Conservation (phyloP, 495 filamentous ascomycete species). For the Talaromyces adpressus region DNA sequence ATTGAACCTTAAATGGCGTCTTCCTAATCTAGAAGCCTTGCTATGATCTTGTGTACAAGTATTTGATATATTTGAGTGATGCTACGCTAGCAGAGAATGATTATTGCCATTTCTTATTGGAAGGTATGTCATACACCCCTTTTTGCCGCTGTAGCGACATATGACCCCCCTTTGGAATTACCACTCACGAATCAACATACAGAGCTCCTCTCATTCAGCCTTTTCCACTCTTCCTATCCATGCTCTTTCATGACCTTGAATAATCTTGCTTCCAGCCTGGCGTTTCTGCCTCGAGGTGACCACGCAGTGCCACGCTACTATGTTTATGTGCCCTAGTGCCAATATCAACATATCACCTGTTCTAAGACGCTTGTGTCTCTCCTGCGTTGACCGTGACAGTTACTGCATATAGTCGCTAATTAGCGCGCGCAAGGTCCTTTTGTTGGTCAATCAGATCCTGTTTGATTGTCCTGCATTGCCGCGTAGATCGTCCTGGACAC, state of each 20-base stretch:
- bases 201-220: not conserved
- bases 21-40: conserved; percentile 1
- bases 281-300: conserved; percentile 7
- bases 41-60: not conserved
- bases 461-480: conserved; percentile 6
- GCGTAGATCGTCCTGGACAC: conserved; percentile 5
- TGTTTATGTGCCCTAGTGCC: conserved; percentile 4
- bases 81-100: not conserved
- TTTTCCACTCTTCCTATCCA: not conserved
- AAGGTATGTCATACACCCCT: not conserved
- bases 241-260: not conserved
- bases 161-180: not conserved
- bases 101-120: not conserved
- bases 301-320: not conserved
- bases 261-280: not conserved
- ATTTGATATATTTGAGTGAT: not conserved
- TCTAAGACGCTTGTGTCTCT: not conserved
- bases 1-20: conserved; percentile 5
- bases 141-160: not conserved
- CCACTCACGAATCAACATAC: conserved; percentile 1
- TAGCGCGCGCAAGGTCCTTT: conserved; percentile 7
- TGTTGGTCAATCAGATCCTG: conserved; percentile 6
- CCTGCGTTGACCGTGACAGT: conserved; percentile 4
- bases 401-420: conserved; percentile 8
- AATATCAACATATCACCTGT: conserved; percentile 5